Evolutionary conservation across 306 rosid genomes (phyloP).

Genomic region (Lathyrus aphaca): DNA sequence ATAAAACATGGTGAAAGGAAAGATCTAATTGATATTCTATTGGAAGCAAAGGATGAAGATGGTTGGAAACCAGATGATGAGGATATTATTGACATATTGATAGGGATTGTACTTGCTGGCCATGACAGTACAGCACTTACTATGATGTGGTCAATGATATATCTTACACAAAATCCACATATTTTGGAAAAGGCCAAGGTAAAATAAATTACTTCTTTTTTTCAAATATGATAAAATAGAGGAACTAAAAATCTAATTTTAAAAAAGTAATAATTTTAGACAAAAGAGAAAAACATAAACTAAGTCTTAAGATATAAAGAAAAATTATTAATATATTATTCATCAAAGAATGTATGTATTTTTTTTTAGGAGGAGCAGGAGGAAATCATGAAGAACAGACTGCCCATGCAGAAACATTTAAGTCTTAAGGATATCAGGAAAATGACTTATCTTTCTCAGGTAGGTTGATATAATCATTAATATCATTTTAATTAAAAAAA

Average conservation of each 20-base stretch:
- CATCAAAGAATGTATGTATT: background rate
- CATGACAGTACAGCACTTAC: background rate
- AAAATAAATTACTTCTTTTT: background rate
- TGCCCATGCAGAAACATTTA: slow-evolving; percentile 40
- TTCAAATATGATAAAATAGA: no score
- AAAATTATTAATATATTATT: background rate
- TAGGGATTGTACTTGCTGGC: slow-evolving; percentile 19
- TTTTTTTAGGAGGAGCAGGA: slow-evolving; percentile 51
- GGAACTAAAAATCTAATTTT: no score
- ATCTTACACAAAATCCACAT: slow-evolving; percentile 10
- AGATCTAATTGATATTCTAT: slow-evolving; percentile 50
- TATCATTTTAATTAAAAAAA: no score
- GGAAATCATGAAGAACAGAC: slow-evolving; percentile 44
- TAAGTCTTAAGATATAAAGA: no score
- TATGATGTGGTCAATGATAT: background rate
- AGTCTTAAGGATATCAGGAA: slow-evolving; percentile 44
- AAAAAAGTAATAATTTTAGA: no score
- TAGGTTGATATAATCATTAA: background rate
- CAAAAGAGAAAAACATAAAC: no score
- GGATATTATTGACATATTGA: slow-evolving; percentile 49
- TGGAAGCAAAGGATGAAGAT: slow-evolving; percentile 44
- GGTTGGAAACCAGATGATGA: slow-evolving; percentile 49
- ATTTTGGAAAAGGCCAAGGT: slow-evolving; percentile 21
- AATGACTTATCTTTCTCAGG: slow-evolving; percentile 57
- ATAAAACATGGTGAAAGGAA: slow-evolving; percentile 20